Percentiles rank a stretch among this genome's conserved stretches.
Conservation (phyloP, 768 basidiomycete genomes). For the Lactarius psammicola region DNA sequence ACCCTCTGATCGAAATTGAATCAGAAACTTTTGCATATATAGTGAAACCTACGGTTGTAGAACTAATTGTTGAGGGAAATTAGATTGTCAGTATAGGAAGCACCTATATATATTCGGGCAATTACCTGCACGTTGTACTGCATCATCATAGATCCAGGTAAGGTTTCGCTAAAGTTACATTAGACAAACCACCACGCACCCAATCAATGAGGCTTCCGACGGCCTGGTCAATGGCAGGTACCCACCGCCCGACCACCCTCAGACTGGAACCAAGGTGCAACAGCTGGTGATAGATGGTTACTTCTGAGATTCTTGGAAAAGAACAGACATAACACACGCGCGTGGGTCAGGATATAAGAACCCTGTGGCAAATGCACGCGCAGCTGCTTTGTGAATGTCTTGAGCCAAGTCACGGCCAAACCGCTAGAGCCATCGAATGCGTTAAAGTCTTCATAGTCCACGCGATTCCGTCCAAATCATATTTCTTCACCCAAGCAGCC, state of each 20-base stretch:
- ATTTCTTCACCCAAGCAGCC: conserved; percentile 47
- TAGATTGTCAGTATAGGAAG: neutral
- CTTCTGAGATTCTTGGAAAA: neutral
- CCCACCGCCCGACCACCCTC: conserved; percentile 41
- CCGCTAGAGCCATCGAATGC: conserved; percentile 54
- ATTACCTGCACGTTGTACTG: conserved; percentile 46
- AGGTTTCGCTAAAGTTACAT: neutral
- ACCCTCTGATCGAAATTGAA: conserved; percentile 35
- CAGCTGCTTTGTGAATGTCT: conserved; percentile 39
- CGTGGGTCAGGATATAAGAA: conserved; percentile 40
- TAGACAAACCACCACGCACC: conserved; percentile 32
- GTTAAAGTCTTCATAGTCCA: conserved; percentile 63
- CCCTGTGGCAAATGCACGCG: conserved; percentile 38
- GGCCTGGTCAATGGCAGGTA: conserved; percentile 40
- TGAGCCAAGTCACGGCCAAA: conserved; percentile 49
- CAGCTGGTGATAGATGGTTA: no score
- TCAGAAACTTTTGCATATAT: neutral
- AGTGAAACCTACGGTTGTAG: conserved; percentile 34
- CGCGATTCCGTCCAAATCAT: conserved; percentile 50
- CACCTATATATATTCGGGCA: neutral
- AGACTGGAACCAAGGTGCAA: conserved; percentile 35
- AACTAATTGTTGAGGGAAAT: conserved; percentile 40
- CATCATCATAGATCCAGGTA: neutral
- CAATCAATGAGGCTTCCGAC: conserved; percentile 48
- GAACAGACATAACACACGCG: conserved; percentile 32